A percentile compares a stretch with the other conserved stretches of the same genome.
Evolutionary conservation across 2,329 filamentous ascomycete genomes (phyloP).

Genomic region (Ascochyta clinopodiicola): DNA sequence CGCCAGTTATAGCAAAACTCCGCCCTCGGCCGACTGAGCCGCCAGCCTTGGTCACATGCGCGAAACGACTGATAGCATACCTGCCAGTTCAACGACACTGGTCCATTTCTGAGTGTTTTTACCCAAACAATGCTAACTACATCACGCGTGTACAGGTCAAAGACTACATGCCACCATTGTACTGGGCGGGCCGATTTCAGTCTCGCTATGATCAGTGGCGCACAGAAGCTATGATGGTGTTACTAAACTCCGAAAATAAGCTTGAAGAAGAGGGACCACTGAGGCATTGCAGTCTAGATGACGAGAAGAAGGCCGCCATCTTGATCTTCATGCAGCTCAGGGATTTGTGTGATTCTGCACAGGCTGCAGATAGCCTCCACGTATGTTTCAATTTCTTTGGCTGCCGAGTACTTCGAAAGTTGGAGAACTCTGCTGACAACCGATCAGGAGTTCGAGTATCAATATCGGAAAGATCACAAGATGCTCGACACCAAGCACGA

Average conservation of each 20-base stretch:
- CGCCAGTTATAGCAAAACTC: background rate
- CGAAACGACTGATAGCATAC: background rate
- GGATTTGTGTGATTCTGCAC: constrained; percentile 35
- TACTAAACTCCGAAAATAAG: constrained; percentile 23
- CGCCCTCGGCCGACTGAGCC: background rate
- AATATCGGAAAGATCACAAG: constrained; percentile 39
- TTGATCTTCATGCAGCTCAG: constrained; percentile 42
- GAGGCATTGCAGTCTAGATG: constrained; percentile 29
- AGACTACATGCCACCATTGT: constrained; percentile 42
- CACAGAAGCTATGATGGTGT: constrained; percentile 36
- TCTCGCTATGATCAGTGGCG: constrained; percentile 45
- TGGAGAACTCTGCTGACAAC: background rate
- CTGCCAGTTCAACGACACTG: constrained; percentile 9
- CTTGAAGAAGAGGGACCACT: constrained; percentile 19
- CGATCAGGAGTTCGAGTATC: constrained; percentile 43
- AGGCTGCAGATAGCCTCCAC: constrained; percentile 44
- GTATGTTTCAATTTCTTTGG: constrained; percentile 20
- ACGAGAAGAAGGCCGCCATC: constrained; percentile 37
- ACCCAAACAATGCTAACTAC: constrained; percentile 29
- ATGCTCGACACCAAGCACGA: constrained; percentile 29
- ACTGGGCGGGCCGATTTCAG: constrained; percentile 47
- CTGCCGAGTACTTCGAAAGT: background rate
- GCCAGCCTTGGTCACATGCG: background rate
- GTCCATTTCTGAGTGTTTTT: constrained; percentile 11
- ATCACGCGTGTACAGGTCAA: constrained; percentile 32